Base-by-base conservation (phyloP, 345 rosid genomes). In the Geranium rotundifolium region DNA sequence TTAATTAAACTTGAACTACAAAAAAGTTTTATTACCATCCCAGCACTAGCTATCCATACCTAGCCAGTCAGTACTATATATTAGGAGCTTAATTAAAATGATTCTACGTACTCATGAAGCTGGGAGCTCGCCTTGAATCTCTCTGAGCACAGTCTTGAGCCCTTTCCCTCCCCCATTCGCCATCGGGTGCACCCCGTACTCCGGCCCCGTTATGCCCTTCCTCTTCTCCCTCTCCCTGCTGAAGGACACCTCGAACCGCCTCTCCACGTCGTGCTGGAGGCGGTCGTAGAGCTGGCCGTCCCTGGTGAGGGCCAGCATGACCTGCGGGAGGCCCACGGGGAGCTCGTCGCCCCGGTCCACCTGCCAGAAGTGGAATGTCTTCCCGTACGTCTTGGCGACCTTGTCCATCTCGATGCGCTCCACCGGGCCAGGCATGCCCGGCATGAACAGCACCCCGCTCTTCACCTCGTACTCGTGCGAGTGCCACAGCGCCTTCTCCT, bases 341-440 rank as follows among this genome's bases (percentile, higher is more conserved):
- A 92, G 81, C 63, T 72, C 70, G 61, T 89, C 82, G 12, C 93
- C 96, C 67, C 29, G 70, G 54, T 91, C 98, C 6, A 82, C 82
- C 78, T 89, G 98, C 98, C 98, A 91, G 54, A 91, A 91, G 59
- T 89, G 96, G 66, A 72, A 69, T 10, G 80, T 77, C 79, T 89
- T 85, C 1, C 95, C 95, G 15, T 85, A 87, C 18, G 91, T 87
- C 68, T 81, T 85, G 41, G 77, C 74, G 0, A 85, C 81, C 72
- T 81, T 89, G 29, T 82, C 91, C 5, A 89, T 79, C 39, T 89
- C 98, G 73, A 68, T 78, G 12, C 85, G 76, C 71, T 85, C 73
- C 4, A 84, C 68, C 0, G 77, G 77, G 14, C 86, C 89, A 0
- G 95, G 90, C 10, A 85, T 68, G 6, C 86, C 77, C 0, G 93